phyloP scores from a whole-genome alignment of 2,329 filamentous ascomycete genomes.

The Grosmannia huntii region DNA sequence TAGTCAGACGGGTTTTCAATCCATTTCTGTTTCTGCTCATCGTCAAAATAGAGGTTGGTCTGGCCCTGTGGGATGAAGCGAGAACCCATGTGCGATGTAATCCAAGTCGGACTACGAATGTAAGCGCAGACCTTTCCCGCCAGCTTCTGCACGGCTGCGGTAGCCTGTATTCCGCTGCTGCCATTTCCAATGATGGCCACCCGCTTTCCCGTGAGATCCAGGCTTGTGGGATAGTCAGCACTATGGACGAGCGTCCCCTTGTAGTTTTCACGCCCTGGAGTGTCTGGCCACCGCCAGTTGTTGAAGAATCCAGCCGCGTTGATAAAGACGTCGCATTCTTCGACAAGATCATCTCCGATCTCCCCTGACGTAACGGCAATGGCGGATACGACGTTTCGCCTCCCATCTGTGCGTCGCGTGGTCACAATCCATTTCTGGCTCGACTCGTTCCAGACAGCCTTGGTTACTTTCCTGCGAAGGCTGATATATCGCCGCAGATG shows the following conservation, averaged over 20 bases:
- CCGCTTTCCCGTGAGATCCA: not conserved
- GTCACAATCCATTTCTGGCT: not conserved
- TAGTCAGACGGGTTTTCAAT: not conserved
- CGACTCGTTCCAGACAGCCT: not conserved
- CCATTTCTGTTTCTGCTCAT: not conserved
- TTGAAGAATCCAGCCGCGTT: not conserved
- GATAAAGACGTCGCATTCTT: not conserved
- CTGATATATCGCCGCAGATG: not conserved
- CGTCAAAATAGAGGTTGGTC: not conserved
- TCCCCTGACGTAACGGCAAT: not conserved
- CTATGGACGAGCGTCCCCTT: not conserved
- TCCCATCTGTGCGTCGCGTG: not conserved
- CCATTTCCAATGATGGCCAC: not conserved
- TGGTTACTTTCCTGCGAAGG: not conserved
- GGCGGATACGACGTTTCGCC: not conserved
- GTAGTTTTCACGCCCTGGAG: not conserved
- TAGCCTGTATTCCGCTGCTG: not conserved
- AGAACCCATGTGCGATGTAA: not conserved
- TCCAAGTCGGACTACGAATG: not conserved
- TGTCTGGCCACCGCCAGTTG: not conserved
- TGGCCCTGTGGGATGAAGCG: not conserved
- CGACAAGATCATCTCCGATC: not conserved
- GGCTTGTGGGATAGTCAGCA: not conserved
- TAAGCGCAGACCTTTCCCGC: not conserved
- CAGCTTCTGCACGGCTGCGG: not conserved